Base-by-base conservation (phyloP, 352 stramenopile species). In the Phytophthora idaei region DNA sequence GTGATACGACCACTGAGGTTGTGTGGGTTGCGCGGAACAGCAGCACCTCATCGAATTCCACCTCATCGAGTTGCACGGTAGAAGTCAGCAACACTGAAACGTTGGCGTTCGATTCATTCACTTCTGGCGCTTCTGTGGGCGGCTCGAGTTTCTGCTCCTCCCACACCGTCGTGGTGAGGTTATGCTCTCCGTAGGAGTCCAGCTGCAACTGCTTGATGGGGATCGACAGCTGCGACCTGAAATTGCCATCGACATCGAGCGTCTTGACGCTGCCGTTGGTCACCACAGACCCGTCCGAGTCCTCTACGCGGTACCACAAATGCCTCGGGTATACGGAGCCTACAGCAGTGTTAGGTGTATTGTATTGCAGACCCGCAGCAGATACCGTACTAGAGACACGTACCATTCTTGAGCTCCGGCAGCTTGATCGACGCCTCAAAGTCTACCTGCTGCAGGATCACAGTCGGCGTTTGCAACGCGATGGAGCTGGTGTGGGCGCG, bases 351-450 rank as follows among this genome's bases (percentile, higher is more conserved):
- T 42, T 17, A 21, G 8, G 5, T 36, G 11, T 21, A 34, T 48
- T 21, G 28, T 14, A 45, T 44, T 10, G 25, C 32, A 56, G 7
- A 15, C 2, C 14, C n/a, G 42, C 21, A 49, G 8, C 21, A n/a
- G 5, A 29, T 8, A 47, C 41, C 12, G 27, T 32, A 32, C 5
- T 34, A 61, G 15, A 46, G 21, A 44, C 28, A 76, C 61, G 39
- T 27, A 90, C 86, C 86, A 62, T 94, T 94, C 70, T 90, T 90
- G 51, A 93, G 78, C 61, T 85, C 76, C 3, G 74, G 76, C 11
- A 94, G 66, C 55, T 87, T 58, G 50, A 94, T 90, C 28, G 77
- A 84, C 39, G 74, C 83, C 9, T 80, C 64, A 36, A 94, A 94
- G 31, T 78, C 60, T 55, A 94, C 85, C 48, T 90, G 74, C 48